Conservation (phyloP, 371 early-diverging fungal species). For the Mortierella sp. region DNA sequence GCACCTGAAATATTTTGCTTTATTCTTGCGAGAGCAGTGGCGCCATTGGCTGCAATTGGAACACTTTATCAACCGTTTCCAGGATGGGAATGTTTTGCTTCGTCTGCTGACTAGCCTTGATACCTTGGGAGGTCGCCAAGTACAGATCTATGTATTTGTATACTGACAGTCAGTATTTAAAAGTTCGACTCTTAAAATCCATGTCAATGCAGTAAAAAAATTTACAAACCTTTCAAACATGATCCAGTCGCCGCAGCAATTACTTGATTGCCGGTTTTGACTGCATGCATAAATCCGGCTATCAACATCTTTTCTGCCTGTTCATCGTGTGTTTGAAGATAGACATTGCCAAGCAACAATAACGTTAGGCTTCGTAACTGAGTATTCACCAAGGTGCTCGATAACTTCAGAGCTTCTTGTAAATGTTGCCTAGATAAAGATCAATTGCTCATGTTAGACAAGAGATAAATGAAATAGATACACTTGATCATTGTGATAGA, state of each 20-base stretch:
- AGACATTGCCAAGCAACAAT: constrained; percentile 43
- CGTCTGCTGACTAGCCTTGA: constrained; percentile 55
- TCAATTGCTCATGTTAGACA: neutral
- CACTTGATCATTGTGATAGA: neutral
- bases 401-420: constrained; percentile 44
- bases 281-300: constrained; percentile 35
- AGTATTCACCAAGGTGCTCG: constrained; percentile 39
- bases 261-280: constrained; percentile 40
- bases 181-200: neutral
- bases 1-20: constrained; percentile 1
- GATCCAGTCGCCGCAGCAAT: constrained; percentile 47
- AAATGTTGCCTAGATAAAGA: constrained; percentile 40
- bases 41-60: constrained; percentile 27
- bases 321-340: constrained; percentile 45
- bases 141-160: constrained; percentile 33
- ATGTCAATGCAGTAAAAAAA: neutral
- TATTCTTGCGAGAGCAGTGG: constrained; percentile 20
- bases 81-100: constrained; percentile 35
- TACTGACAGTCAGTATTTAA: neutral
- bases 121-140: constrained; percentile 47
- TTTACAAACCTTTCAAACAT: constrained; percentile 38
- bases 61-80: constrained; percentile 29
- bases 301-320: constrained; percentile 51
- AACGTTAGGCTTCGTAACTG: constrained; percentile 47
- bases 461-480: neutral